Evolutionary conservation across 2,329 filamentous ascomycete genomes (phyloP), one percentile per base, ranked within the genome.

Genomic region (Capronia coronata): DNA sequence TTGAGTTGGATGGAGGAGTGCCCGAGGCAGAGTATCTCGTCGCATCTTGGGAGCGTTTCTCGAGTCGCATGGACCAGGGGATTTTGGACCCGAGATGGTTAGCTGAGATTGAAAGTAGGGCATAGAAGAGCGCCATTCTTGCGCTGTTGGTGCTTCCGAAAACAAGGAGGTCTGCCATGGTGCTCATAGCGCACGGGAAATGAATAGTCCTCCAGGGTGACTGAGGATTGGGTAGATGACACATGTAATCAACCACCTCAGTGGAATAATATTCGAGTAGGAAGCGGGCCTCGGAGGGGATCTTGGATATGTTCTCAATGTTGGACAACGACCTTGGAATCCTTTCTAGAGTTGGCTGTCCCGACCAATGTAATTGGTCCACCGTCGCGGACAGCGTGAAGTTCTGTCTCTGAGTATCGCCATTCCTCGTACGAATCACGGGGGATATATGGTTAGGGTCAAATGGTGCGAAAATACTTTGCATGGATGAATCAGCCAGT

Each of bases 201-300:
- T 47, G 45, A 25, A 47, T 47, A 22, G 45, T 41, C 35, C 45
- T 30, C 45, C 45, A 47, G 2, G 45, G 45, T 9, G 45, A 47
- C 16, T 47, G 34, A 21, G 34, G 35, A 32, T 47, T 47, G 7
- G 45, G 45, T 7, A 47, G 37, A 40, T 47, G 45, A 13, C 45
- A 47, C 45, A 47, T 47, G 16, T 39, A 47, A 27, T 40, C 16
- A 7, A 47, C 45, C 19, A 47, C 45, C 8, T 47, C 45, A 16
- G 45, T 47, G n/a, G 45, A 40, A 22, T 47, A 47, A 27, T 47
- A 41, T 47, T 47, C 45, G 9, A 47, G 22, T 9, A 47, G 45
- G 23, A 40, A 47, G 10, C 45, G 34, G 16, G 45, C 45, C 18
- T 47, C 45, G 11, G 45, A 40, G 18, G 45, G 45, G 18, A 47